phyloP scores from a whole-genome alignment of 306 rosid species.

The Prunus mira region DNA sequence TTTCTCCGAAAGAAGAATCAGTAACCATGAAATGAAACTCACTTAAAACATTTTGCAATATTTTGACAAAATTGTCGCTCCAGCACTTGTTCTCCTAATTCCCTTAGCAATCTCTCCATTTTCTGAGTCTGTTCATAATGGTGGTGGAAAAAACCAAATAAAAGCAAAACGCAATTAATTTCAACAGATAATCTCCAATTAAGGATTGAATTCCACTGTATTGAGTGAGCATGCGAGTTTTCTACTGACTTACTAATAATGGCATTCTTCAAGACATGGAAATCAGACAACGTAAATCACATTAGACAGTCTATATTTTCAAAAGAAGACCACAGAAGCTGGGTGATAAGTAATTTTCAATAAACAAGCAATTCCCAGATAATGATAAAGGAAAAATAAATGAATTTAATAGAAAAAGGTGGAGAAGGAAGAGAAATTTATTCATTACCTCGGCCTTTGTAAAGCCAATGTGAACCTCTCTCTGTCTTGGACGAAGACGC shows the following conservation, averaged over 20 bases:
- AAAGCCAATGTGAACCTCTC: constrained; percentile 62
- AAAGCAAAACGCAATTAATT: neutral
- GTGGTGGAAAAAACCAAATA: neutral
- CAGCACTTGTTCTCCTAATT: constrained; percentile 42
- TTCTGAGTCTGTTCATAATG: constrained; percentile 55
- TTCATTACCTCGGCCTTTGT: constrained; percentile 67
- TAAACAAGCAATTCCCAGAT: neutral
- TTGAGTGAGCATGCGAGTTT: no score
- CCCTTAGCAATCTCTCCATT: constrained; percentile 61
- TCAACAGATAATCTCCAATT: neutral
- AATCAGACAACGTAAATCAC: neutral
- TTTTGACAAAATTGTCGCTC: constrained; percentile 51
- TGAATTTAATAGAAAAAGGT: neutral
- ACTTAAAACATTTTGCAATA: constrained; percentile 62
- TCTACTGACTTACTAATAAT: no score
- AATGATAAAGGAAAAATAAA: neutral
- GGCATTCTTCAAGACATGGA: neutral
- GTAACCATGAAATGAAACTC: constrained; percentile 29
- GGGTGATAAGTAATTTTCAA: no score
- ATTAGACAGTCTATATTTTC: neutral
- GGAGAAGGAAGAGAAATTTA: neutral
- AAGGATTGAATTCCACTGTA: neutral
- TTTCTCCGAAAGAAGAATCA: neutral
- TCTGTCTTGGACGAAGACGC: constrained; percentile 84
- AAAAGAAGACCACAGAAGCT: neutral